Percentiles rank a stretch among this genome's conserved stretches.
Evolutionary conservation across 2,329 filamentous ascomycete species (phyloP).

Genomic region (Graphilbum fragrans): DNA sequence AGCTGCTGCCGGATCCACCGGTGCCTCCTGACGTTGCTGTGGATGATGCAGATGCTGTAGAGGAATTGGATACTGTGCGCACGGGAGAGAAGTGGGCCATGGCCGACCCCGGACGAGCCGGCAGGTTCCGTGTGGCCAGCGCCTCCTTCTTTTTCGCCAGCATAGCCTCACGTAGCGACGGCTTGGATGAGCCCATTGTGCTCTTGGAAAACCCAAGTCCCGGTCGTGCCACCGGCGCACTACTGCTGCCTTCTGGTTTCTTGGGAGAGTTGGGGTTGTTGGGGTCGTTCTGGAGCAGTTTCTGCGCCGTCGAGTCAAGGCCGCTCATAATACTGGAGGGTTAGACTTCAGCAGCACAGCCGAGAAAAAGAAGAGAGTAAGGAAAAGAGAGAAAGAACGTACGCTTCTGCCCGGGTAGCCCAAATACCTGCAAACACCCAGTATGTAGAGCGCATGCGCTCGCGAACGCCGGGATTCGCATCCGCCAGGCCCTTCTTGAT

Average conservation of each 20-base stretch:
- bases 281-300: conserved; percentile 69
- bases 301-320: conserved; percentile 68
- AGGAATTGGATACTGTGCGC: conserved; percentile 26
- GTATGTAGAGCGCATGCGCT: conserved; percentile 73
- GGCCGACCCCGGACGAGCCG: conserved; percentile 47
- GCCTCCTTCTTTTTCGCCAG: conserved; percentile 65
- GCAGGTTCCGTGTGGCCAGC: conserved; percentile 37
- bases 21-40: conserved; percentile 8
- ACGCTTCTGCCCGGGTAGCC: conserved; percentile 65
- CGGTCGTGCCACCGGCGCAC: conserved; percentile 37
- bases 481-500: conserved; percentile 83
- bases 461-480: conserved; percentile 79
- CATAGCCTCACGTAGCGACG: conserved; percentile 71
- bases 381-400: conserved; percentile 21
- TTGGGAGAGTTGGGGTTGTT: conserved; percentile 64
- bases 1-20: background rate
- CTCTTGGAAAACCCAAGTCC: conserved; percentile 52
- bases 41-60: conserved; percentile 20
- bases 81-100: conserved; percentile 50
- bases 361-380: background rate
- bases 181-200: conserved; percentile 43
- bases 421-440: conserved; percentile 74
- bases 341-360: background rate
- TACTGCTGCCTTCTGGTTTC: conserved; percentile 32
- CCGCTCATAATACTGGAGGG: conserved; percentile 57